phyloP scores from a whole-genome alignment of 306 rosid species.

The Pachyrhizus erosus region DNA sequence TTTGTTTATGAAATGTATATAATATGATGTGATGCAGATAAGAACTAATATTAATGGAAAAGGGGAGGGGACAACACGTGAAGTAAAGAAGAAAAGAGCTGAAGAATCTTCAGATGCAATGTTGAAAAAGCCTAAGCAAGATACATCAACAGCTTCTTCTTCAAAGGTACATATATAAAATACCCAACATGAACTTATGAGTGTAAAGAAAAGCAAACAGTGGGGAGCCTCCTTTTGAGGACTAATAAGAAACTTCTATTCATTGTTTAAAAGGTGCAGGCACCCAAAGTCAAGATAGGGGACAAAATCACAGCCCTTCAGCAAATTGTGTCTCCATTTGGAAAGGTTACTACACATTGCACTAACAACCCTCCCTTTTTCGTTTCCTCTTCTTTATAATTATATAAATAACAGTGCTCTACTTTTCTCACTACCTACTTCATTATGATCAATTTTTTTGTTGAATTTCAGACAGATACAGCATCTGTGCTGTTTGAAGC shows the following conservation, averaged over 20 bases:
- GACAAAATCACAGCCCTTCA: constrained; percentile 93
- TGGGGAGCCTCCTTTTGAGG: background rate
- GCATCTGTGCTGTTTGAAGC: constrained; percentile 95
- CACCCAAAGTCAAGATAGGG: constrained; percentile 91
- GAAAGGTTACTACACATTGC: constrained; percentile 72
- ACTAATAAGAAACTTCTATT: constrained; percentile 41
- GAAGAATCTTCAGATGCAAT: constrained; percentile 74
- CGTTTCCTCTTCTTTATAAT: background rate
- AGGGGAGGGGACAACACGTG: constrained; percentile 62
- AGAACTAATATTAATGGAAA: constrained; percentile 59
- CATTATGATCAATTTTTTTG: background rate
- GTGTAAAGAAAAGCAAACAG: constrained; percentile 25
- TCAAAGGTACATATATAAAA: constrained; percentile 61
- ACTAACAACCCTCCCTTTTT: constrained; percentile 20
- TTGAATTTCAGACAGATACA: constrained; percentile 83
- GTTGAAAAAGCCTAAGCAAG: constrained; percentile 76
- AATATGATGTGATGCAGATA: constrained; percentile 47
- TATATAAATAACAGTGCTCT: constrained; percentile 44
- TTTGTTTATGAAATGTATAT: background rate
- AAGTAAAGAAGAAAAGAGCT: constrained; percentile 84
- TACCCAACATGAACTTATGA: constrained; percentile 14
- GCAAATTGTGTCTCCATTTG: constrained; percentile 98
- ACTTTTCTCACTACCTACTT: constrained; percentile 45
- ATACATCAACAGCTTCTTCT: constrained; percentile 59
- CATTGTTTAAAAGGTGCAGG: constrained; percentile 62